These are phyloP conservation scores for Daedaleopsis nitida DNA, from an alignment of 768 basidiomycete genomes.

Conservation along the genomic window DNA sequence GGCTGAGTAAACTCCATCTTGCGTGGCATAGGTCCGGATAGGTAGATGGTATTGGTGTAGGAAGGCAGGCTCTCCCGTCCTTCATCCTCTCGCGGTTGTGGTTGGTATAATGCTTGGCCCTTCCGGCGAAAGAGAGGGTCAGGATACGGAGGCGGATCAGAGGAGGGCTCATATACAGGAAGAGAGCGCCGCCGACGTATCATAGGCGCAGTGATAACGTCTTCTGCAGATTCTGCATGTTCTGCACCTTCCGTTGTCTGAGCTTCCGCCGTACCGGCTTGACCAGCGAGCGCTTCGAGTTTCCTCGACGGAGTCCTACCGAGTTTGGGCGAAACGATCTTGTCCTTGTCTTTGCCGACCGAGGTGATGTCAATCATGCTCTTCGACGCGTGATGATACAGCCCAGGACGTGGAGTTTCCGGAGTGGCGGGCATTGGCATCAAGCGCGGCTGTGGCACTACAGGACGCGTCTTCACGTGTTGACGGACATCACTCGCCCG, in stretches of 20 bases:
- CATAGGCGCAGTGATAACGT: constrained; percentile 34
- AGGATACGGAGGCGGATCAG: constrained; percentile 72
- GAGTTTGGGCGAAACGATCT: constrained; percentile 20
- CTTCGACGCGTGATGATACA: constrained; percentile 61
- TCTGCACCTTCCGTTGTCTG: constrained; percentile 1
- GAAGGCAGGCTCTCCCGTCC: constrained; percentile 77
- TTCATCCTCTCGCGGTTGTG: constrained; percentile 76
- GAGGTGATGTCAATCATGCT: constrained; percentile 62
- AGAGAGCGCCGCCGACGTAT: constrained; percentile 67
- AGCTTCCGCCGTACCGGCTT: constrained; percentile 2
- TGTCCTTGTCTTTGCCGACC: constrained; percentile 24
- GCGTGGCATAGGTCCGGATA: constrained; percentile 79
- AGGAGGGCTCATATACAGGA: constrained; percentile 62
- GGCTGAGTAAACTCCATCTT: constrained; percentile 93
- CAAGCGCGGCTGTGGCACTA: constrained; percentile 16
- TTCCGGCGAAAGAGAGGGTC: constrained; percentile 36
- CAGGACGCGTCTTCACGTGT: background rate
- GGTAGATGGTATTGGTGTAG: constrained; percentile 82
- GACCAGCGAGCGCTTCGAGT: constrained; percentile 3
- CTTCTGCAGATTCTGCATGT: constrained; percentile 16
- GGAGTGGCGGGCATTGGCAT: constrained; percentile 30
- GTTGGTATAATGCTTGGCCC: constrained; percentile 36
- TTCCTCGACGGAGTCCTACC: constrained; percentile 8
- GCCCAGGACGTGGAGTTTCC: constrained; percentile 38
- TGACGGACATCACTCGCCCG: constrained; percentile 25